These are phyloP conservation scores for Zanthoxylum bungeanum DNA, from an alignment of 345 rosid genomes.

Conservation along the genomic window DNA sequence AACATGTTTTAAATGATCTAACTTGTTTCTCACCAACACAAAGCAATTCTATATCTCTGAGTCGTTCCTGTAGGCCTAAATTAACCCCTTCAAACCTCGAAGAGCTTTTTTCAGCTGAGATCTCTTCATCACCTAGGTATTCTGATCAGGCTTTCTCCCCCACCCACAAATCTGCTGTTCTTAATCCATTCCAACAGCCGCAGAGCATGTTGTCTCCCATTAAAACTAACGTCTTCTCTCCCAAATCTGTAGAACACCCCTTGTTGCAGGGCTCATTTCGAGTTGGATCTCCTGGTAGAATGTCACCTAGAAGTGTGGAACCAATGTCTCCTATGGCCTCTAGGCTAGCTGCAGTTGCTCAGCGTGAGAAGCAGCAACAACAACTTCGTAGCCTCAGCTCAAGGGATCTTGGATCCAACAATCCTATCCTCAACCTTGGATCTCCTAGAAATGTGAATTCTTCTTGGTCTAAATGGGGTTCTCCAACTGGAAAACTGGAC, in stretches of 20 bases:
- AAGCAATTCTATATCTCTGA: constrained; percentile 19
- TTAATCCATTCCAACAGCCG: constrained; percentile 43
- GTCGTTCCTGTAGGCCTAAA: constrained; percentile 30
- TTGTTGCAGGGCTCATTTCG: constrained; percentile 36
- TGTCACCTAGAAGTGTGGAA: constrained; percentile 45
- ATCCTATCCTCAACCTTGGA: constrained; percentile 25
- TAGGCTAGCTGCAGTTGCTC: constrained; percentile 32
- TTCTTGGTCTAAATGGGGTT: constrained; percentile 49
- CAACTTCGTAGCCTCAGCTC: constrained; percentile 40
- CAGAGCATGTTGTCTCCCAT: constrained; percentile 41
- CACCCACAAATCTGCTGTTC: constrained; percentile 37
- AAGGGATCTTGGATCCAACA: constrained; percentile 35
- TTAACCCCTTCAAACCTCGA: constrained; percentile 49
- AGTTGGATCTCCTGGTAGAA: constrained; percentile 48
- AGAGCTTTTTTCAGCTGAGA: constrained; percentile 41
- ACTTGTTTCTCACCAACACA: constrained; percentile 28
- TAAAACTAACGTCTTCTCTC: constrained; percentile 41
- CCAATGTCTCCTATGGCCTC: constrained; percentile 46
- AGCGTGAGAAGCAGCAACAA: constrained; percentile 45
- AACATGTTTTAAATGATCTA: constrained; percentile 37
- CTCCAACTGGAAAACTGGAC: constrained; percentile 39
- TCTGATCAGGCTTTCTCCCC: constrained; percentile 49
- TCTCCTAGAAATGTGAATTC: constrained; percentile 32
- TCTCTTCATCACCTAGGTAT: constrained; percentile 38
- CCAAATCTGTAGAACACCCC: constrained; percentile 35